These are phyloP conservation scores for Yamadazyma dushanensis DNA, from an alignment of 1,139 yeast genomes.

Conservation along the genomic window DNA sequence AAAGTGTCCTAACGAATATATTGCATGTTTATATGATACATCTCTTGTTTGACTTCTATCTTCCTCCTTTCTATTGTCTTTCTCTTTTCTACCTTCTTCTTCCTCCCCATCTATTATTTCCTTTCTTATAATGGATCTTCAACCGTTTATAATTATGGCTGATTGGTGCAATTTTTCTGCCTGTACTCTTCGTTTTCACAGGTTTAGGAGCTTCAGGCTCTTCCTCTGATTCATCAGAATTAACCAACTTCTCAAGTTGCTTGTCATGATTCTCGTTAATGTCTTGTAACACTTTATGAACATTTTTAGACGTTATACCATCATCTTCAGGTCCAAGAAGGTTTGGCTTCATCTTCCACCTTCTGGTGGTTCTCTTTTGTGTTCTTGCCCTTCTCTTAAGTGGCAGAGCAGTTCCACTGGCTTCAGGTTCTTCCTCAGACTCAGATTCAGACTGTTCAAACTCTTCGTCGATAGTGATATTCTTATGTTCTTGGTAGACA, in stretches of 20 bases:
- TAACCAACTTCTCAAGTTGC: slow-evolving; percentile 20
- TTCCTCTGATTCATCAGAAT: slow-evolving; percentile 24
- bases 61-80: no score
- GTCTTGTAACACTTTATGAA: slow-evolving; percentile 40
- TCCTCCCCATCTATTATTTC: slow-evolving; percentile 15
- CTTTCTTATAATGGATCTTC: slow-evolving; percentile 38
- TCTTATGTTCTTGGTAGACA: slow-evolving; percentile 38
- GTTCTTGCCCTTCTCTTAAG: slow-evolving; percentile 36
- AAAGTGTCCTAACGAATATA: slow-evolving; percentile 1
- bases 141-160: slow-evolving; percentile 42
- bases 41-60: no score
- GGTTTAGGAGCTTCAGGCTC: slow-evolving; percentile 25
- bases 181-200: slow-evolving; percentile 7
- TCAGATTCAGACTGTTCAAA: slow-evolving; percentile 14
- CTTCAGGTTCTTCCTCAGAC: slow-evolving; percentile 11
- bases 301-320: slow-evolving; percentile 32
- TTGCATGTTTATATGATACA: no score
- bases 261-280: slow-evolving; percentile 26
- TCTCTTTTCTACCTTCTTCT: slow-evolving; percentile 3
- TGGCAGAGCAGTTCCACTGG: slow-evolving; percentile 13
- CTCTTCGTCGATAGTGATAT: slow-evolving; percentile 19
- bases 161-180: slow-evolving; percentile 33
- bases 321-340: slow-evolving; percentile 20
- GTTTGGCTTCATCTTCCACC: slow-evolving; percentile 56
- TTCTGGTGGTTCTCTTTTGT: slow-evolving; percentile 64